phyloP scores from a whole-genome alignment of 352 stramenopile genomes.

The Sclerospora graminicola region DNA sequence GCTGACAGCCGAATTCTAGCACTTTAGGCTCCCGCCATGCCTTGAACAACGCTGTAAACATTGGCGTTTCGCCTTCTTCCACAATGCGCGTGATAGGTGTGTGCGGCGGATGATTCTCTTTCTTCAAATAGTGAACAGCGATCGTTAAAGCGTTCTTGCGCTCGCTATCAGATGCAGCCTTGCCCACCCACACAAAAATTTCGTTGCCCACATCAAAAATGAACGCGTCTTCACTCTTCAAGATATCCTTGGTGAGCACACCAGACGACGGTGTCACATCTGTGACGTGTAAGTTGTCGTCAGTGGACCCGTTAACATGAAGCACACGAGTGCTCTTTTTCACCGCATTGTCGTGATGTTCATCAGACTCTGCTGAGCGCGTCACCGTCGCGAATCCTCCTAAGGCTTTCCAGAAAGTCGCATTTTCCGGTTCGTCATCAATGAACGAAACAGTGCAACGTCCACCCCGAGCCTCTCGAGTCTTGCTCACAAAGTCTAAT shows the following conservation, averaged over 20 bases:
- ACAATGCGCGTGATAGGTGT: slow-evolving; percentile 81
- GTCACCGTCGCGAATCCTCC: slow-evolving; percentile 77
- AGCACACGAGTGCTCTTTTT: slow-evolving; percentile 69
- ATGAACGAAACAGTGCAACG: slow-evolving; percentile 80
- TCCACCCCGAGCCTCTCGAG: slow-evolving; percentile 73
- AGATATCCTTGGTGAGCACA: slow-evolving; percentile 61
- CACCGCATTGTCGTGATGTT: slow-evolving; percentile 43
- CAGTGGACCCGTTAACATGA: slow-evolving; percentile 58
- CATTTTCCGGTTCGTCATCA: slow-evolving; percentile 83
- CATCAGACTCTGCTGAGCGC: slow-evolving; percentile 46
- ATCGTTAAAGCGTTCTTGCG: slow-evolving; percentile 81
- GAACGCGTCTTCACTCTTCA: slow-evolving; percentile 89
- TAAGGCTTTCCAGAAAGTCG: slow-evolving; percentile 88
- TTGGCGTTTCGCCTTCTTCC: slow-evolving; percentile 67
- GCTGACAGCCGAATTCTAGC: slow-evolving; percentile 55
- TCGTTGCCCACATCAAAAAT: slow-evolving; percentile 85
- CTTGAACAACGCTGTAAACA: slow-evolving; percentile 84
- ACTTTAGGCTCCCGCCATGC: slow-evolving; percentile 59
- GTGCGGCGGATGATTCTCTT: slow-evolving; percentile 35
- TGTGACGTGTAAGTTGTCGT: slow-evolving; percentile 34
- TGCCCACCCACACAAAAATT: slow-evolving; percentile 90
- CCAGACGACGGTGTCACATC: slow-evolving; percentile 59
- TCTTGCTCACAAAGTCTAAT: slow-evolving; percentile 83
- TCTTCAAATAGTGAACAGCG: slow-evolving; percentile 78
- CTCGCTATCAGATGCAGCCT: slow-evolving; percentile 66